Conservation (phyloP, 805 yeast species). For the Soucietia sequanensis region DNA sequence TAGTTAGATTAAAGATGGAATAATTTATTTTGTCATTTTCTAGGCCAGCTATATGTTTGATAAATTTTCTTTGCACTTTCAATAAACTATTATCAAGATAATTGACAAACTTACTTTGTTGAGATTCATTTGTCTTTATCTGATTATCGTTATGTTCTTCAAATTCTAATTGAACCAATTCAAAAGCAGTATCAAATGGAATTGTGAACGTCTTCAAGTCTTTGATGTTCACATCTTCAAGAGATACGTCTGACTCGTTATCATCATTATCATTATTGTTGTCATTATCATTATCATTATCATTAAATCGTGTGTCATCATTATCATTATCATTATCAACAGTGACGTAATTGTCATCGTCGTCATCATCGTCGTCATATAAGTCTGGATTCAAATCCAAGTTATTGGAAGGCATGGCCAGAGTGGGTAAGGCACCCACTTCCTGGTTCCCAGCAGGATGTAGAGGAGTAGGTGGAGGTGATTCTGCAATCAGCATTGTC, state of each 20-base stretch:
- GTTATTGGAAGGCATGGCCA: conserved; percentile 19
- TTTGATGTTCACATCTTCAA: conserved; percentile 1
- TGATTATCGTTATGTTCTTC: conserved; percentile 5
- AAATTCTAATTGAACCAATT: conserved; percentile 12
- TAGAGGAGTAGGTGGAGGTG: conserved; percentile 37
- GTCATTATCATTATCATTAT: conserved; percentile 1
- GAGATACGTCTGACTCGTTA: neutral
- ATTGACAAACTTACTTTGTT: conserved; percentile 37
- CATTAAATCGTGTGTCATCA: conserved; percentile 1
- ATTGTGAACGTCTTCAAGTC: conserved; percentile 17
- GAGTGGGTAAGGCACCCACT: conserved; percentile 24
- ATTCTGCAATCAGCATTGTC: too few species aligned
- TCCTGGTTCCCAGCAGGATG: conserved; percentile 38
- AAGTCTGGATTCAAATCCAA: conserved; percentile 42
- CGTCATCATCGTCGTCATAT: conserved; percentile 26
- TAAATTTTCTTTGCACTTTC: conserved; percentile 32
- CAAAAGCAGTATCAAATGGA: conserved; percentile 30
- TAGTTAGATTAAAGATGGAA: conserved; percentile 20
- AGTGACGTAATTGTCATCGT: too few species aligned
- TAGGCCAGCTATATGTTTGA: conserved; percentile 33
- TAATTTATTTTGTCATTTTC: conserved; percentile 15
- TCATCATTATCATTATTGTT: neutral
- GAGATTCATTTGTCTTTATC: conserved; percentile 15
- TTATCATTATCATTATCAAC: conserved; percentile 5
- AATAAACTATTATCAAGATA: conserved; percentile 36